A percentile compares a stretch with the other conserved stretches of the same genome.
Conservation (phyloP, 257 asterid genomes). For the Solanum neorickii region DNA sequence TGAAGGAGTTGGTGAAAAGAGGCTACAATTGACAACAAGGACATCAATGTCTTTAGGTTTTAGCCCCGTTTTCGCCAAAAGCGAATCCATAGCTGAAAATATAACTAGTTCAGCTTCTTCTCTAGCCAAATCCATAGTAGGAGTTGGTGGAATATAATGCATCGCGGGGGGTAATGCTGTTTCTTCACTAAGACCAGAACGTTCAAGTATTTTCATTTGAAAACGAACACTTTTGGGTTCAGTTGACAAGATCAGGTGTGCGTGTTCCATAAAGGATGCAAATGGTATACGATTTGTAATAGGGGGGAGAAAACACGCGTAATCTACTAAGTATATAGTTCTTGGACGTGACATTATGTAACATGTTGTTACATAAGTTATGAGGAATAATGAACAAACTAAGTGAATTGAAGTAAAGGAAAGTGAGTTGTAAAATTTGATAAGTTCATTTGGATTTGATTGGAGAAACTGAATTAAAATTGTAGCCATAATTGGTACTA, state of each 20-base stretch:
- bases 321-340: slow-evolving; percentile 42
- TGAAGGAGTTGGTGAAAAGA: slow-evolving; percentile 19
- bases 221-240: slow-evolving; percentile 42
- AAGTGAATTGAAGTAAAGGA: slow-evolving; percentile 13
- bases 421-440: slow-evolving; percentile 8
- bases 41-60: slow-evolving; percentile 19
- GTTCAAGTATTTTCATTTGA: slow-evolving; percentile 46
- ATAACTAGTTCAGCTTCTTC: slow-evolving; percentile 19
- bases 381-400: slow-evolving; percentile 11
- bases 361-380: slow-evolving; percentile 5
- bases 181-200: slow-evolving; percentile 53
- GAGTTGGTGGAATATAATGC: slow-evolving; percentile 16
- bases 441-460: slow-evolving; percentile 8
- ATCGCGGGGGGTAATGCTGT: slow-evolving; percentile 33
- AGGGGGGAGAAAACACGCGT: slow-evolving; percentile 48
- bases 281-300: slow-evolving; percentile 29
- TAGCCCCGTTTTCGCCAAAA: slow-evolving; percentile 8
- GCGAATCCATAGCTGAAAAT: slow-evolving; percentile 8
- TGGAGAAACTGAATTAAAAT: slow-evolving; percentile 11
- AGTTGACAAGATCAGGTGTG: neutral
- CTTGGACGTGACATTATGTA: slow-evolving; percentile 34
- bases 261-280: slow-evolving; percentile 44
- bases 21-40: slow-evolving; percentile 20
- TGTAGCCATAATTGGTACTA: slow-evolving; percentile 12
- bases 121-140: slow-evolving; percentile 7